Evolutionary conservation across 108 stramenopile species (phyloP).

Genomic region (Chaetoceros muelleri): DNA sequence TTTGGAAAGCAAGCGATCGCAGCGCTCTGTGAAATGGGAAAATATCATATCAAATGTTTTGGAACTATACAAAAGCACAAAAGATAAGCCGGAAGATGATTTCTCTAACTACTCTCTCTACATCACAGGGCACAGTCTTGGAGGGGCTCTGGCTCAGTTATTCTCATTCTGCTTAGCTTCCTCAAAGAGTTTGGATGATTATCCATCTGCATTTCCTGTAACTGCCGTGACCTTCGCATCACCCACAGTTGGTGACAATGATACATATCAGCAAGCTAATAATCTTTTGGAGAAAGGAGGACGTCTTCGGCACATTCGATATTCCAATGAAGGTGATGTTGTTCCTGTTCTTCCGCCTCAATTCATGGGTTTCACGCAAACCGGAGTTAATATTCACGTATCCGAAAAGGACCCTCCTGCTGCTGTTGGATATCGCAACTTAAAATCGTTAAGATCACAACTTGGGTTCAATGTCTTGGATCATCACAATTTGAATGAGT

Average conservation of each 20-base stretch:
- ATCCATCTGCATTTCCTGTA: not conserved
- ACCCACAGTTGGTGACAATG: not conserved
- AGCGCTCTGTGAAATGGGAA: not conserved
- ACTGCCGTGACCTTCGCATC: not conserved
- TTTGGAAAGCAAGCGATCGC: not conserved
- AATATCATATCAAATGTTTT: too few species aligned
- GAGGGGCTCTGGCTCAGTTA: slow-evolving; percentile 31
- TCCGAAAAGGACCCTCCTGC: too few species aligned
- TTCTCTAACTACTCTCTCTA: not conserved
- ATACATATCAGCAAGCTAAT: not conserved
- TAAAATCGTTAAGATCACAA: too few species aligned
- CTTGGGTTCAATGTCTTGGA: too few species aligned
- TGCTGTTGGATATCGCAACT: too few species aligned
- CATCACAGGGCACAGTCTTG: slow-evolving; percentile 24
- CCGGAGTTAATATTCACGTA: too few species aligned
- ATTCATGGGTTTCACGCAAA: too few species aligned
- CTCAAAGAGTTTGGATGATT: not conserved
- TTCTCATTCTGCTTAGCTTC: slow-evolving; percentile 28
- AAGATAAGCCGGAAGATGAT: too few species aligned
- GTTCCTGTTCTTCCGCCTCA: too few species aligned
- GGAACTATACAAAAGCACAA: too few species aligned
- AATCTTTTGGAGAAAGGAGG: not conserved
- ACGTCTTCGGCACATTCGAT: not conserved
- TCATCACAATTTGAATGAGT: too few species aligned
- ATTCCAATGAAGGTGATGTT: not conserved